Evolutionary conservation across 2,329 filamentous ascomycete species (phyloP), one percentile per base, ranked within the genome.

Genomic region (Aureobasidium sp.): DNA sequence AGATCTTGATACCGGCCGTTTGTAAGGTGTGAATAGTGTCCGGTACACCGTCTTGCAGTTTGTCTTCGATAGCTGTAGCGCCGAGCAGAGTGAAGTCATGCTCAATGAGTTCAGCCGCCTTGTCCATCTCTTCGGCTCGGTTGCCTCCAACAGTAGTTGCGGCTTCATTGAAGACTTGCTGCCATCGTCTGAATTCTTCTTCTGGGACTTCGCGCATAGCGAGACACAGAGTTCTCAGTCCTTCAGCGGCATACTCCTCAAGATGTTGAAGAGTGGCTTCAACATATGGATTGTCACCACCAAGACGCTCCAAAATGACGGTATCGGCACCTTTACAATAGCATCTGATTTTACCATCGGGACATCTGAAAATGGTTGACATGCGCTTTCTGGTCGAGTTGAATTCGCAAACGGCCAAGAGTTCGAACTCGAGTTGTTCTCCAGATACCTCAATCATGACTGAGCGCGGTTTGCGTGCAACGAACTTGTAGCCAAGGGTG

Each of bases 251-350:
- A 73, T 99, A 99, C 71, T 99, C 95, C 76, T 99, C 95, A n/a
- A 99, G 82, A 74, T 99, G 95, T 62, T 91, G 87, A 65, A 97
- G 79, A 0, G 94, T 99, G n/a, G 83, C 79, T 71, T 99, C 94
- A 2, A 95, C 89, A 66, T 90, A 89, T 70, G 96, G 73, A 50
- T 79, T 96, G 67, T 94, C 84, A 44, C 88, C 83, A 66, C 87
- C 86, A 15, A 99, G 80, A 23, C 95, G 88, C 74, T 99, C 95
- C 59, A 99, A 78, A 68, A 99, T 99, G 56, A 99, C 94, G 1
- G 94, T 99, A 73, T 99, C 94, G 50, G 94, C 94, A 69, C 94
- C 94, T 77, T 99, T 99, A 77, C 88, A 93, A 76, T 97, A 99
- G 69, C 91, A 87, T 56, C 94, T 83, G 64, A 99, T 88, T 77